A percentile compares a stretch with the other conserved stretches of the same genome.
Evolutionary conservation across 2,329 filamentous ascomycete genomes (phyloP).

Genomic region (Xylariaceae sp.): DNA sequence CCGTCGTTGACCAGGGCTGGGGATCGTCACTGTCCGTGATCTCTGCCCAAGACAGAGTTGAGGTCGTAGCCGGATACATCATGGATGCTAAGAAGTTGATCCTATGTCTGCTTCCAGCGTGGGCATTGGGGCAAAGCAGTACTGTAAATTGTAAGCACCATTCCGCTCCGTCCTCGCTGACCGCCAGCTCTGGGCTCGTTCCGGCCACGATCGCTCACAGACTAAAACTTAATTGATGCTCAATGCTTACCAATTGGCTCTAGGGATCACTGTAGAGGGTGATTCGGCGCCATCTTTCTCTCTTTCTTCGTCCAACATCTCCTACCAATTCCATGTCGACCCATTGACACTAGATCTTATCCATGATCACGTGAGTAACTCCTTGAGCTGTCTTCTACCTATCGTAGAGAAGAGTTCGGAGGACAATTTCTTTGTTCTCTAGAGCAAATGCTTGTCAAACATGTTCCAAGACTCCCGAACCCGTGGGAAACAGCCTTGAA

Average conservation of each 20-base stretch:
- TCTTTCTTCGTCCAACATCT: constrained; percentile 37
- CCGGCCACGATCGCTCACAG: not conserved
- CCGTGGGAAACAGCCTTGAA: no score
- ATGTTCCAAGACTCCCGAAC: no score
- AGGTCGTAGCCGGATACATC: constrained; percentile 3
- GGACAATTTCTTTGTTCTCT: no score
- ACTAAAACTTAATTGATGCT: constrained; percentile 2
- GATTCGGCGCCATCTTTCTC: constrained; percentile 24
- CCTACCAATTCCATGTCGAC: constrained; percentile 63
- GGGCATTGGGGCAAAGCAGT: constrained; percentile 10
- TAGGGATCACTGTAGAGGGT: constrained; percentile 26
- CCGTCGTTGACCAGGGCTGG: constrained; percentile 1
- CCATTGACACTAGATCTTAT: constrained; percentile 51
- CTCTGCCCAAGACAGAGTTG: not conserved
- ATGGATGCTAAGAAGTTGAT: constrained; percentile 13
- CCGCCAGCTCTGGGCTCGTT: not conserved
- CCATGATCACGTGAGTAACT: constrained; percentile 43
- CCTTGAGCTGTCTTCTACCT: no score
- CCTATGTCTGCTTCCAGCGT: constrained; percentile 11
- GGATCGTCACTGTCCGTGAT: not conserved
- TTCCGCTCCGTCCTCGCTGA: not conserved
- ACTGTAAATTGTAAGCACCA: constrained; percentile 13
- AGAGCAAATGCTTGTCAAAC: no score
- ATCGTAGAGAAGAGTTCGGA: no score
- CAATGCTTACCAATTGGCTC: constrained; percentile 9